A percentile compares a stretch with the other conserved stretches of the same genome.
phyloP scores from a whole-genome alignment of 2,329 filamentous ascomycete species.

The Sporothrix protearum region DNA sequence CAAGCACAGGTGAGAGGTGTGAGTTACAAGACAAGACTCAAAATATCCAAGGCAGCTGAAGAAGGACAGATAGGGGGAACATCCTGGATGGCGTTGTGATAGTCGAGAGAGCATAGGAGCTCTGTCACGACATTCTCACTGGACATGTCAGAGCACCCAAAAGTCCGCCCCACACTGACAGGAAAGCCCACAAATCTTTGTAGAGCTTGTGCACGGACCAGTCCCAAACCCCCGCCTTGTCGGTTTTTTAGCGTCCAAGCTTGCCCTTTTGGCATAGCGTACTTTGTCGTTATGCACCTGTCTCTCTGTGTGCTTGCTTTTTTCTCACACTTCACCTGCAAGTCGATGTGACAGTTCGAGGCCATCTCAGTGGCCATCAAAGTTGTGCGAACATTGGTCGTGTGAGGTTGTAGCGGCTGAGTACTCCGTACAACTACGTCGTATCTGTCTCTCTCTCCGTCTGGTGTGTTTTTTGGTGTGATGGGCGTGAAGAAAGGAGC shows the following conservation, averaged over 20 bases:
- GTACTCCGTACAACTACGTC: too few relatives aligned
- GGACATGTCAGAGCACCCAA: not conserved
- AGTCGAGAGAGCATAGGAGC: too few relatives aligned
- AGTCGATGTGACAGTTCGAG: not conserved
- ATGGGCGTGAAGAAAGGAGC: not conserved
- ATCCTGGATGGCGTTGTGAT: not conserved
- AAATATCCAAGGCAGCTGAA: not conserved
- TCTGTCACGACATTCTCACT: not conserved
- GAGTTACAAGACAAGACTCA: not conserved
- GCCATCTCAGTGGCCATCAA: not conserved
- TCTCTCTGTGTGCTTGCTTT: not conserved
- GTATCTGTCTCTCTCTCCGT: not conserved
- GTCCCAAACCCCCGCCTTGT: slow-evolving; percentile 9
- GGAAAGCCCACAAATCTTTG: slow-evolving; percentile 1
- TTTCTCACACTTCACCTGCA: not conserved
- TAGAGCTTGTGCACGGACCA: slow-evolving; percentile 16
- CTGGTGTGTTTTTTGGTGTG: not conserved
- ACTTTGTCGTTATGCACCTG: slow-evolving; percentile 1
- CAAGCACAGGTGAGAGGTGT: not conserved
- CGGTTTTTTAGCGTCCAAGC: slow-evolving; percentile 15
- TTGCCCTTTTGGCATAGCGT: slow-evolving; percentile 12
- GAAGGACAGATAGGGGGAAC: not conserved
- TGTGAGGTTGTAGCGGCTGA: not conserved
- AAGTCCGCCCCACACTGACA: not conserved
- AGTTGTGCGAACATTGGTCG: not conserved